Conservation (phyloP, 2,329 filamentous ascomycete genomes). For the Sphaerostilbella broomeana region DNA sequence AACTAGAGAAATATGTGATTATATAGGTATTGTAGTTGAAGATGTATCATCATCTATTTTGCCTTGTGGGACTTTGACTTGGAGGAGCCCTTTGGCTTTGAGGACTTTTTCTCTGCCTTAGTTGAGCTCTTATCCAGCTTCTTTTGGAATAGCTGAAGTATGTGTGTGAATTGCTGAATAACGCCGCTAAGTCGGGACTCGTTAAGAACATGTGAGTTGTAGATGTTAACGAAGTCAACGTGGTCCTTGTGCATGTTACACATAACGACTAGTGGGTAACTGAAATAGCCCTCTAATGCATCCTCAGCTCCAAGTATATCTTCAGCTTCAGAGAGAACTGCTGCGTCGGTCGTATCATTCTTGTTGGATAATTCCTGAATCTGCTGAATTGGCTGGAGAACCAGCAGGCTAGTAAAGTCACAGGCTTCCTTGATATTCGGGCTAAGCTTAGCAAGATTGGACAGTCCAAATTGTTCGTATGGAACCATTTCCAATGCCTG, state of each 20-base stretch:
- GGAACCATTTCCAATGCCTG: conserved; percentile 20
- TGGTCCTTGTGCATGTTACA: conserved; percentile 1
- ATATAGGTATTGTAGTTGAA: too few relatives aligned
- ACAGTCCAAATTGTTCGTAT: conserved; percentile 23
- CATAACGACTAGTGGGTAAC: conserved; percentile 9
- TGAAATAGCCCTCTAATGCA: conserved; percentile 9
- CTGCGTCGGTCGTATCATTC: background rate
- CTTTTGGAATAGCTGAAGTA: conserved; percentile 6
- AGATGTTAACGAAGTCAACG: conserved; percentile 6
- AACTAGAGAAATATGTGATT: too few relatives aligned
- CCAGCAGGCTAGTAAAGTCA: conserved; percentile 12
- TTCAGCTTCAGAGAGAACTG: background rate
- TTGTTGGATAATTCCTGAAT: conserved; percentile 1
- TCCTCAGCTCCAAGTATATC: conserved; percentile 1
- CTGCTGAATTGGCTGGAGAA: conserved; percentile 13
- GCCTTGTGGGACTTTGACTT: too few relatives aligned
- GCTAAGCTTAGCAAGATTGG: conserved; percentile 20
- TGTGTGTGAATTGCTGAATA: conserved; percentile 8
- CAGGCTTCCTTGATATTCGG: conserved; percentile 13
- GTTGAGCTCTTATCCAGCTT: too few relatives aligned
- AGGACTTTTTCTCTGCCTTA: too few relatives aligned
- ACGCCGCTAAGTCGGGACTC: conserved; percentile 3
- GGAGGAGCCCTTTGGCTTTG: too few relatives aligned
- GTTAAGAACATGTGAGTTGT: conserved; percentile 2
- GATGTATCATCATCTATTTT: too few relatives aligned